Percentiles rank a stretch among this genome's conserved stretches.
Evolutionary conservation across 2,329 filamentous ascomycete species (phyloP).

Genomic region (Seiridium cupressi): DNA sequence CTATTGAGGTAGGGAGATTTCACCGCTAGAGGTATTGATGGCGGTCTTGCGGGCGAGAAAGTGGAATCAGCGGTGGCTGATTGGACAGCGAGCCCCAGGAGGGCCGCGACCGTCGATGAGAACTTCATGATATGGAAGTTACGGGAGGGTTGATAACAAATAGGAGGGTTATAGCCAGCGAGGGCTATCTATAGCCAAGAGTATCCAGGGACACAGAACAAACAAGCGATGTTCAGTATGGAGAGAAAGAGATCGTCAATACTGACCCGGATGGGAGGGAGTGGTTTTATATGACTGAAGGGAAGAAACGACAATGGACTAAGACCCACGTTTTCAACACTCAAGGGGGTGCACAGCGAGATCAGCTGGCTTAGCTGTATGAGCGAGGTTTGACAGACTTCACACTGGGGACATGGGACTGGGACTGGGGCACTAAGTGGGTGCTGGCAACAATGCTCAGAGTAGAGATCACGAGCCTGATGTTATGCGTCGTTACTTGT

Average conservation of each 20-base stretch:
- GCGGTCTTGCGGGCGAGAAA: constrained; percentile 64
- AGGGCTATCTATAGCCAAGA: background rate
- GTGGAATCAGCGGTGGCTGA: constrained; percentile 41
- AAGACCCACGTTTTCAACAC: background rate
- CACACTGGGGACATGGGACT: background rate
- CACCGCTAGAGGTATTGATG: constrained; percentile 70
- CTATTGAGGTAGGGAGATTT: constrained; percentile 73
- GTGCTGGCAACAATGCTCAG: background rate
- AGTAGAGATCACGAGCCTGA: constrained; percentile 4
- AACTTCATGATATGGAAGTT: constrained; percentile 20
- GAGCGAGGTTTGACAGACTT: background rate
- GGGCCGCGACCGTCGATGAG: constrained; percentile 19
- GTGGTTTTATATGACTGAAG: constrained; percentile 2
- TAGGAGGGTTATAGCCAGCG: background rate
- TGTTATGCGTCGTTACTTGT: background rate
- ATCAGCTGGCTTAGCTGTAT: constrained; percentile 3
- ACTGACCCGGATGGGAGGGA: background rate
- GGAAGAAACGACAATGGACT: background rate
- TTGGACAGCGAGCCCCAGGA: constrained; percentile 24
- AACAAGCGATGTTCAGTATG: background rate
- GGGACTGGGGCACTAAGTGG: background rate
- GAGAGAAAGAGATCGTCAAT: background rate
- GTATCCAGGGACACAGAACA: background rate
- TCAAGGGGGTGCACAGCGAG: constrained; percentile 1
- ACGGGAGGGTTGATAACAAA: constrained; percentile 16